phyloP scores from a whole-genome alignment of 2,329 filamentous ascomycete species.

The Hypoxylon sp. region DNA sequence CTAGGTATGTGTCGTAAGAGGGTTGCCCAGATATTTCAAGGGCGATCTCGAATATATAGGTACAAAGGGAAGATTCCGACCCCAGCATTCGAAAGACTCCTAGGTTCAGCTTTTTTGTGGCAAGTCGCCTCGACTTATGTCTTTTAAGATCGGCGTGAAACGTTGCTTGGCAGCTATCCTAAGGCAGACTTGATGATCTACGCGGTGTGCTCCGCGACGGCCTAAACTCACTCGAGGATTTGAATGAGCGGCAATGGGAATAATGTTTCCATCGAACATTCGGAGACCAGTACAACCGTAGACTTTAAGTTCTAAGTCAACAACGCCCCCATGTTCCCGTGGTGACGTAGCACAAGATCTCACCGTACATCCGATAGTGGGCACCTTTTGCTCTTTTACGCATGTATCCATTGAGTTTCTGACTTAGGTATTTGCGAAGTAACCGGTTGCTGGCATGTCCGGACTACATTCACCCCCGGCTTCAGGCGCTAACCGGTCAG shows the following conservation, averaged over 20 bases:
- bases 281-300: constrained; percentile 5
- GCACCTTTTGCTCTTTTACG: constrained; percentile 5
- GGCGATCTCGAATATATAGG: neutral
- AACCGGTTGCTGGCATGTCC: neutral
- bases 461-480: neutral
- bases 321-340: constrained; percentile 2
- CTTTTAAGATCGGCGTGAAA: neutral
- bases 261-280: constrained; percentile 15
- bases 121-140: neutral
- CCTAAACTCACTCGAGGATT: constrained; percentile 6
- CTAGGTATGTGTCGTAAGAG: neutral
- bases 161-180: neutral
- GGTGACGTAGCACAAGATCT: constrained; percentile 14
- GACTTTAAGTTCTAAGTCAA: neutral
- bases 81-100: neutral
- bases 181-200: neutral
- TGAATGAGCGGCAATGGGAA: neutral
- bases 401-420: neutral
- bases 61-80: neutral
- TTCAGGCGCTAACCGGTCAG: neutral
- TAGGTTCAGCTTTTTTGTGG: neutral
- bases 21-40: neutral
- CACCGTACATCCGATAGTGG: neutral
- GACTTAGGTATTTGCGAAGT: neutral
- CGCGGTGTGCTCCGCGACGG: neutral